These are phyloP conservation scores for Boletus rubroflammeus DNA, from an alignment of 768 basidiomycete species.

Conservation along the genomic window DNA sequence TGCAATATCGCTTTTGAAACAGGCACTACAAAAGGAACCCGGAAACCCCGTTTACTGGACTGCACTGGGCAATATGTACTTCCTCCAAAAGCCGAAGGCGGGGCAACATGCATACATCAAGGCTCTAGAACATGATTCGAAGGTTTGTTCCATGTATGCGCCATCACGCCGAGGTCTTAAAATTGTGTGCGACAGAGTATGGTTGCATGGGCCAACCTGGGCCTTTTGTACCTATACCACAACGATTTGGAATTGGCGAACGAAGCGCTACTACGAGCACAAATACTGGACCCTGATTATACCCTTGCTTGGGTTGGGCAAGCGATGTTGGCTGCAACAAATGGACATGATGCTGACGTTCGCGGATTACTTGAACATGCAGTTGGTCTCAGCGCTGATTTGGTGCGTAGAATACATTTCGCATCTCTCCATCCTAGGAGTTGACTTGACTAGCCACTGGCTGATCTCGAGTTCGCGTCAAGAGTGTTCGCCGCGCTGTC, in stretches of 20 bases:
- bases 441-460: conserved; percentile 57
- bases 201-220: conserved; percentile 80
- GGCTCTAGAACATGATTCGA: conserved; percentile 80
- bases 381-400: conserved; percentile 50
- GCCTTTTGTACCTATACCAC: conserved; percentile 79
- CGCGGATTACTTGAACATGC: conserved; percentile 72
- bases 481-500: conserved; percentile 48
- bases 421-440: not conserved
- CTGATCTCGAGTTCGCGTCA: conserved; percentile 73
- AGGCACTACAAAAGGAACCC: conserved; percentile 72
- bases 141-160: conserved; percentile 46
- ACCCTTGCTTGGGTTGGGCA: conserved; percentile 90
- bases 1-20: conserved; percentile 53
- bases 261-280: conserved; percentile 82
- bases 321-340: conserved; percentile 60
- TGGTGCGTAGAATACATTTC: conserved; percentile 42
- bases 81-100: conserved; percentile 59
- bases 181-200: conserved; percentile 49
- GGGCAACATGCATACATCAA: conserved; percentile 92
- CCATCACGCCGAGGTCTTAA: not conserved
- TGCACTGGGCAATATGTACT: conserved; percentile 72
- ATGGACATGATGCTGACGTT: conserved; percentile 59
- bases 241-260: conserved; percentile 79
- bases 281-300: conserved; percentile 89
- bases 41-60: conserved; percentile 76